phyloP scores from a whole-genome alignment of 495 filamentous ascomycete species.

The Aspergillus bertholletiae region DNA sequence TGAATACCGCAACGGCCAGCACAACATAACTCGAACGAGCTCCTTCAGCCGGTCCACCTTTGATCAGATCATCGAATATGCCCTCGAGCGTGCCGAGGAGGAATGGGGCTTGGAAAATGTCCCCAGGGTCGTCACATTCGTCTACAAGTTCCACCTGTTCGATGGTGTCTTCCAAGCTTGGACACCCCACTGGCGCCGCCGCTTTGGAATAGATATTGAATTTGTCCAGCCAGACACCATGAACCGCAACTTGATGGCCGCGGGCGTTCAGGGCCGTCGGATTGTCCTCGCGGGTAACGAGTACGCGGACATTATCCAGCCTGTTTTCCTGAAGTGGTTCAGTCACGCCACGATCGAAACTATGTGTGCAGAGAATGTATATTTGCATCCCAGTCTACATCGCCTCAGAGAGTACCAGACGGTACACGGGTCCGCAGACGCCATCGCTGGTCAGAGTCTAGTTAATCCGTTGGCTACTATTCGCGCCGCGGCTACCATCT shows the following conservation, averaged over 20 bases:
- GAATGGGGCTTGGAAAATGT: neutral
- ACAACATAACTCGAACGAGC: neutral
- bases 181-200: neutral
- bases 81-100: neutral
- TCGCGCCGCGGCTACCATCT: conserved; percentile 1
- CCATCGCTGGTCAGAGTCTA: neutral
- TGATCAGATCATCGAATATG: neutral
- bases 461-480: conserved; percentile 5
- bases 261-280: neutral
- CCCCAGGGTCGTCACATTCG: neutral
- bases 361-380: conserved; percentile 4
- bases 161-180: conserved; percentile 5
- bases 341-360: neutral
- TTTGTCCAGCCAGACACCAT: conserved; percentile 2
- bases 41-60: neutral
- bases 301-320: conserved; percentile 6
- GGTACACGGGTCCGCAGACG: conserved; percentile 1
- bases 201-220: neutral
- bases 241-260: conserved; percentile 2
- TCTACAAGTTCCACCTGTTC: conserved; percentile 4
- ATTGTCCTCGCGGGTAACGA: conserved; percentile 3
- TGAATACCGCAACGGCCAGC: neutral
- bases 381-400: neutral
- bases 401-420: conserved; percentile 4
- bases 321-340: conserved; percentile 2